A percentile compares a stretch with the other conserved stretches of the same genome.
phyloP scores from a whole-genome alignment of 805 yeast species.

The Saturnispora ahearnii region DNA sequence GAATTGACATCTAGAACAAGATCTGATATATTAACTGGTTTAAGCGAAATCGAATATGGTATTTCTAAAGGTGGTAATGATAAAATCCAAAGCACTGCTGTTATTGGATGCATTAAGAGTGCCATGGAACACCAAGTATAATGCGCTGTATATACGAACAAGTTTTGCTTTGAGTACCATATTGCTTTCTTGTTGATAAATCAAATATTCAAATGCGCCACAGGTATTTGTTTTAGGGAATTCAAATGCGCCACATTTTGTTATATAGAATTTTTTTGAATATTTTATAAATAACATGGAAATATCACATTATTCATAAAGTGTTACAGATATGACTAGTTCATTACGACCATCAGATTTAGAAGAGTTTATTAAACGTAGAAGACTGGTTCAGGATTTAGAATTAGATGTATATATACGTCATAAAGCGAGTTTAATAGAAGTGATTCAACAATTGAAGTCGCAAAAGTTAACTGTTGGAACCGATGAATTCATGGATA shows the following conservation, averaged over 20 bases:
- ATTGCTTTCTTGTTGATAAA: not conserved
- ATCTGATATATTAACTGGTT: constrained; percentile 53
- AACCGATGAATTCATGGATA: constrained; percentile 13
- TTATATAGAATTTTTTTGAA: not conserved
- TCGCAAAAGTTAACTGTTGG: constrained; percentile 14
- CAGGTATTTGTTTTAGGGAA: not conserved
- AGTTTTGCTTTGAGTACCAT: not conserved
- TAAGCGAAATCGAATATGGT: constrained; percentile 86
- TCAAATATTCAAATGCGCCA: not conserved
- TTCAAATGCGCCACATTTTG: not conserved
- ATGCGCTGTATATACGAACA: not conserved
- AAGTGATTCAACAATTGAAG: constrained; percentile 12
- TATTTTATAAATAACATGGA: not conserved
- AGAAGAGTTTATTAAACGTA: constrained; percentile 19
- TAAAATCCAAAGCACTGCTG: constrained; percentile 80
- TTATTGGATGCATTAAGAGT: constrained; percentile 73
- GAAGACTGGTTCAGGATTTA: constrained; percentile 24
- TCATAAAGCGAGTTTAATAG: constrained; percentile 16
- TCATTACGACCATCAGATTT: constrained; percentile 10
- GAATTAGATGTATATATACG: constrained; percentile 23
- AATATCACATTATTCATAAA: not conserved
- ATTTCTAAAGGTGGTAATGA: constrained; percentile 90
- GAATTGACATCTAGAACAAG: constrained; percentile 58
- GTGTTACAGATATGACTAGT: not conserved
- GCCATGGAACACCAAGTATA: constrained; percentile 43